Evolutionary conservation across 2,329 filamentous ascomycete species (phyloP).

Genomic region (Chrysosporium keratinophilum): DNA sequence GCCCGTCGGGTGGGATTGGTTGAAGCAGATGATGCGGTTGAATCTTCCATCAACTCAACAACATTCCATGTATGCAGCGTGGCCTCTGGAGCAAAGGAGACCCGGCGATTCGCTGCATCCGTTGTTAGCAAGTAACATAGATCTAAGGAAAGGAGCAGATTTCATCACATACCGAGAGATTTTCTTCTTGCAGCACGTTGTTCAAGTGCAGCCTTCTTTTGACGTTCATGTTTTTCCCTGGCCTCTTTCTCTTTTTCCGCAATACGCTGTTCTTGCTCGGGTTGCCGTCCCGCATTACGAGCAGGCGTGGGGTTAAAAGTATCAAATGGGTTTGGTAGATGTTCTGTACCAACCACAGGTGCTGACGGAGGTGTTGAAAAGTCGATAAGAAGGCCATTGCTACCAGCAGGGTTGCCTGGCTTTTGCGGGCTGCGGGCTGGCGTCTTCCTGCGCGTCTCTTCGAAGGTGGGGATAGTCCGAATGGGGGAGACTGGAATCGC

Average conservation of each 20-base stretch:
- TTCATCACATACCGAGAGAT: constrained; percentile 54
- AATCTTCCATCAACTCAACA: constrained; percentile 78
- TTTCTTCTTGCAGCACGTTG: constrained; percentile 82
- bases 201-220: constrained; percentile 53
- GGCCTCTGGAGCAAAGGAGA: constrained; percentile 94
- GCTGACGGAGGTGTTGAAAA: constrained; percentile 33
- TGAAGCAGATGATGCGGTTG: constrained; percentile 63
- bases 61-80: constrained; percentile 96
- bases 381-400: constrained; percentile 32
- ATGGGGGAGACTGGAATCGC: constrained; percentile 57
- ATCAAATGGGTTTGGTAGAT: constrained; percentile 41
- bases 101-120: constrained; percentile 62
- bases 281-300: constrained; percentile 45
- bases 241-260: constrained; percentile 61
- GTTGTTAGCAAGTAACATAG: neutral
- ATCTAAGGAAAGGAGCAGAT: neutral
- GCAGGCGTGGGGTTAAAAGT: constrained; percentile 33
- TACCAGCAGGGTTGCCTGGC: constrained; percentile 1
- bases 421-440: constrained; percentile 26
- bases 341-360: constrained; percentile 29
- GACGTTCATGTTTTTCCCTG: constrained; percentile 47
- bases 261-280: constrained; percentile 56
- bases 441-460: constrained; percentile 40
- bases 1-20: constrained; percentile 65
- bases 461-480: constrained; percentile 52